These are phyloP conservation scores for Elongisporangium senticosum DNA, from an alignment of 352 stramenopile species.

Conservation along the genomic window DNA sequence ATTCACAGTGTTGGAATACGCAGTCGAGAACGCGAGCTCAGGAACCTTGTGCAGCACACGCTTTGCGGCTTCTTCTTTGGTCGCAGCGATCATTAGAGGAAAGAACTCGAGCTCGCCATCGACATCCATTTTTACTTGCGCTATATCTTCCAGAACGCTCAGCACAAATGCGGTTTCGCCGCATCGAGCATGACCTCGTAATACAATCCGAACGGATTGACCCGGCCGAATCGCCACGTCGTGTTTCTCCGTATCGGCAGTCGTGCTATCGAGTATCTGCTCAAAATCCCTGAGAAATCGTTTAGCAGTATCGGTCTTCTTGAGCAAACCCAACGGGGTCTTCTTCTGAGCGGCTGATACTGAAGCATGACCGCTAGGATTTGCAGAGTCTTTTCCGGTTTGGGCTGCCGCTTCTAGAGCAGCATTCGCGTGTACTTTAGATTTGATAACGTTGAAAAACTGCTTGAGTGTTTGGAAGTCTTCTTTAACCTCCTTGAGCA, in stretches of 20 bases:
- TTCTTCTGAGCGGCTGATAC: constrained; percentile 9
- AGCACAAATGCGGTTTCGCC: constrained; percentile 76
- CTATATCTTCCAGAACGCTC: constrained; percentile 48
- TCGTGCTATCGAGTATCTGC: constrained; percentile 36
- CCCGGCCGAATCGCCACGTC: constrained; percentile 32
- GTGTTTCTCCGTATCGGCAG: constrained; percentile 30
- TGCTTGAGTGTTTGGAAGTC: constrained; percentile 58
- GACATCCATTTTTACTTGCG: constrained; percentile 78
- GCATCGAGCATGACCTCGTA: constrained; percentile 67
- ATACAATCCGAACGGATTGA: constrained; percentile 67
- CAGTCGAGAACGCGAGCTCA: constrained; percentile 55
- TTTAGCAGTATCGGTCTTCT: constrained; percentile 43
- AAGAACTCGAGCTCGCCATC: constrained; percentile 80
- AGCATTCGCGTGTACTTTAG: constrained; percentile 42
- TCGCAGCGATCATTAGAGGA: constrained; percentile 48
- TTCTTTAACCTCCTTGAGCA: constrained; percentile 62
- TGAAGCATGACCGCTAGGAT: constrained; percentile 6
- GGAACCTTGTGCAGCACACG: constrained; percentile 55
- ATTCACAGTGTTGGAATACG: constrained; percentile 25
- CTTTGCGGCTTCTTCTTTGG: constrained; percentile 47
- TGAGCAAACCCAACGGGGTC: constrained; percentile 18
- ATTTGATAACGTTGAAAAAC: constrained; percentile 60
- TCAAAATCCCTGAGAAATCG: constrained; percentile 58
- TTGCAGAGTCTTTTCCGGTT: background rate
- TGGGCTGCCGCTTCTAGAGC: constrained; percentile 13